phyloP scores from a whole-genome alignment of 1,284 basidiomycete genomes.

The Trametes sp. region DNA sequence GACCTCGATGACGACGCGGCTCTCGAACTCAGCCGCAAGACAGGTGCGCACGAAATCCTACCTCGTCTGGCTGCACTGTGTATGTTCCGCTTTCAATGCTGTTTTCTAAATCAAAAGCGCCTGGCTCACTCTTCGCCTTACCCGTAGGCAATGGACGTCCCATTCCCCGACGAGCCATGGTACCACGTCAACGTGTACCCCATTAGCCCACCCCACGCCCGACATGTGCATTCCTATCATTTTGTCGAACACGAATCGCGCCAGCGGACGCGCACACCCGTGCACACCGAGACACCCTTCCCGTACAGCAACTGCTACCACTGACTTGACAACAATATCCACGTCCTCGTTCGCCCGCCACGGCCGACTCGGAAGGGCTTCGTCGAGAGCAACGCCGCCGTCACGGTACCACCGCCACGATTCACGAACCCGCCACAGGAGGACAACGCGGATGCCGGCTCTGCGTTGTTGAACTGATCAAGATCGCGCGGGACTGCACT shows the following conservation, averaged over 20 bases:
- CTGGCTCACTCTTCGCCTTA: too few relatives aligned
- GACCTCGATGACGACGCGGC: too few relatives aligned
- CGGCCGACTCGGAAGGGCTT: neutral
- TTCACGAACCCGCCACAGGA: too few relatives aligned
- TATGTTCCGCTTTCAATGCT: too few relatives aligned
- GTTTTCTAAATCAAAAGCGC: too few relatives aligned
- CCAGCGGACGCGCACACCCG: constrained; percentile 2
- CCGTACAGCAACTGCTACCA: constrained; percentile 17
- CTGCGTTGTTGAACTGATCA: too few relatives aligned
- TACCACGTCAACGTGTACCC: neutral
- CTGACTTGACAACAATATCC: neutral
- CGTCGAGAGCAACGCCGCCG: neutral
- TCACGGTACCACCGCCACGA: too few relatives aligned
- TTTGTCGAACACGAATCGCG: constrained; percentile 6
- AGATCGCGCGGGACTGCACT: neutral
- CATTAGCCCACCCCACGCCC: neutral
- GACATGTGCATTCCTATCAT: constrained; percentile 22
- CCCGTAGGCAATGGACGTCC: constrained; percentile 2
- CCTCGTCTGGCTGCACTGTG: too few relatives aligned
- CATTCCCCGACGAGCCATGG: constrained; percentile 1
- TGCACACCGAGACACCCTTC: constrained; percentile 2
- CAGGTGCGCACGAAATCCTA: too few relatives aligned
- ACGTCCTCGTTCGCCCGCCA: neutral
- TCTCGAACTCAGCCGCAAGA: too few relatives aligned
- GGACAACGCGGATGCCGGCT: too few relatives aligned